These are phyloP conservation scores for Bassia scoparia DNA, from an alignment of 148 eudicot genomes.

Conservation along the genomic window DNA sequence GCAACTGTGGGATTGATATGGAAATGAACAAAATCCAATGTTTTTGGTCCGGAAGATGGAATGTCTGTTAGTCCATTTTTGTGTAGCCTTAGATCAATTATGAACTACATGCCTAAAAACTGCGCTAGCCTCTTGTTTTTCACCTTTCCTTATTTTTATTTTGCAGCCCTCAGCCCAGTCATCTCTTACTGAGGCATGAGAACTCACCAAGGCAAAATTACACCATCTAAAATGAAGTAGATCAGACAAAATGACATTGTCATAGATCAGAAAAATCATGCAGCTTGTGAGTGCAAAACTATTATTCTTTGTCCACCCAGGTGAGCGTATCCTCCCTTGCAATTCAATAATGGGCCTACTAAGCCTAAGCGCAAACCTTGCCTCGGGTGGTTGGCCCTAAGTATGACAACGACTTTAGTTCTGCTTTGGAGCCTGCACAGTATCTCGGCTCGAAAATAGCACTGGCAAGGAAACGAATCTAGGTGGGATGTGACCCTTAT, in stretches of 20 bases:
- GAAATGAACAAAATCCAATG: background rate
- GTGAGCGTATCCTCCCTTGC: background rate
- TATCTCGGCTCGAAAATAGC: slow-evolving; percentile 10
- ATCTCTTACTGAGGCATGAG: slow-evolving; percentile 1
- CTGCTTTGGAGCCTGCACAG: slow-evolving; percentile 22
- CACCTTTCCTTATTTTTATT: background rate
- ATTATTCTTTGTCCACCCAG: slow-evolving; percentile 14
- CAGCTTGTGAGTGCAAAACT: background rate
- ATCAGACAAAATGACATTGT: background rate
- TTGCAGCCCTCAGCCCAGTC: slow-evolving; percentile 16
- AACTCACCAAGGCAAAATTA: background rate
- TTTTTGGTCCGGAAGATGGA: background rate
- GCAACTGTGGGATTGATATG: background rate
- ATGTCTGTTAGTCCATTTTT: too few species aligned
- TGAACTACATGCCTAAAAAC: background rate
- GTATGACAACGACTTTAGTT: slow-evolving; percentile 23
- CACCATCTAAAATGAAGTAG: background rate
- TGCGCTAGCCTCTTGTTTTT: background rate
- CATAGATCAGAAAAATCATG: background rate
- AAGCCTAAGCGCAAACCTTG: slow-evolving; percentile 27
- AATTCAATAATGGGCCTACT: background rate
- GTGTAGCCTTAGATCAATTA: too few species aligned
- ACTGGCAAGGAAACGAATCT: slow-evolving; percentile 23
- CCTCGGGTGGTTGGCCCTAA: slow-evolving; percentile 23
- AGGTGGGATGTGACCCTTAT: slow-evolving; percentile 29